Evolutionary conservation across 1,284 basidiomycete species (phyloP).

Genomic region (Melanopsichium pennsylvanicum): DNA sequence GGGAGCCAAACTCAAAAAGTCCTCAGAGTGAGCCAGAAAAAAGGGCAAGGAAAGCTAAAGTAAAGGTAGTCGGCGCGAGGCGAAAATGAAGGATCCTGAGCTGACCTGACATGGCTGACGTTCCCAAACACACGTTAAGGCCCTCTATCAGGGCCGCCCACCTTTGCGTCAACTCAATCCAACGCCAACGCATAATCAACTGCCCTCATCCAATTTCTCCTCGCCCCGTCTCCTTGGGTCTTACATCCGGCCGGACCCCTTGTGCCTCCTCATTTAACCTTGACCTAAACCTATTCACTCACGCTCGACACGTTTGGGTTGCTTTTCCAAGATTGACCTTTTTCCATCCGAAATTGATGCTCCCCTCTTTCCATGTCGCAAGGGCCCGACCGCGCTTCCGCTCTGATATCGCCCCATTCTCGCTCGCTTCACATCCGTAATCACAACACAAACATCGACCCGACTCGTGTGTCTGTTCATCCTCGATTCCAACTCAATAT

Average conservation of each 20-base stretch:
- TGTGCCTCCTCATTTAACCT: conserved; percentile 1
- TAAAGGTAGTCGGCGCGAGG: no score
- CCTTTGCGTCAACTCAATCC: conserved; percentile 1
- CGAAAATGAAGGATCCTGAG: no score
- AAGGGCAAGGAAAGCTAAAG: no score
- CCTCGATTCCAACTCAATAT: conserved; percentile 5
- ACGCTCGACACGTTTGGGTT: no score
- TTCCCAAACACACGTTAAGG: no score
- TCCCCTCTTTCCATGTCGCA: background rate
- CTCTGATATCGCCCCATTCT: background rate
- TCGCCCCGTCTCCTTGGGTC: background rate
- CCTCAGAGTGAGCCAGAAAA: no score
- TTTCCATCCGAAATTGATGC: conserved; percentile 30
- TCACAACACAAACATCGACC: conserved; percentile 38
- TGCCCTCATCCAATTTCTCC: background rate
- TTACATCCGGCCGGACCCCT: conserved; percentile 1
- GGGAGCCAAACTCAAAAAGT: no score
- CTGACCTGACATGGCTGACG: no score
- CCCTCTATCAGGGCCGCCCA: background rate
- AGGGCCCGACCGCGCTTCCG: conserved; percentile 1
- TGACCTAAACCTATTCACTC: background rate
- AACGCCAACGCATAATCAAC: conserved; percentile 19
- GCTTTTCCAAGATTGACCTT: conserved; percentile 15
- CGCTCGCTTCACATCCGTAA: conserved; percentile 2
- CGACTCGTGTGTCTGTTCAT: conserved; percentile 26